Conservation (phyloP, 192 early-diverging fungal species). For the Podila epigama region DNA sequence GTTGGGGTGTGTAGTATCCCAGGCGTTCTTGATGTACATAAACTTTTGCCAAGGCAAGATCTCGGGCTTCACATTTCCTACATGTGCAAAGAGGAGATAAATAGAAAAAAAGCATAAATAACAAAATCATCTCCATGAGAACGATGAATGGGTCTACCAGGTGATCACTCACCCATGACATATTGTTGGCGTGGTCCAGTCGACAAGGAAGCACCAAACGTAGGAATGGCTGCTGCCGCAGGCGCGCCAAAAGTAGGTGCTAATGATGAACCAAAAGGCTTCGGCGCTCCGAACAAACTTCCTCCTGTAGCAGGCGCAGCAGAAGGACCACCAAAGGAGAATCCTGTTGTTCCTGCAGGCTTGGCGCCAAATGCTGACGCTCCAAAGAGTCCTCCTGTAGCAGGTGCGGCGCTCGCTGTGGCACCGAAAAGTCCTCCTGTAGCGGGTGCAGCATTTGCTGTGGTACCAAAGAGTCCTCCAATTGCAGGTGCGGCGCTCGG, state of each 20-base stretch:
- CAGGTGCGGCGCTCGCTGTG: not conserved
- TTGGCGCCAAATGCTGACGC: not conserved
- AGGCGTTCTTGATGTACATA: conserved; percentile 71
- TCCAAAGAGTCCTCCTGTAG: conserved; percentile 17
- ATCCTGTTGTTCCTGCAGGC: conserved; percentile 13
- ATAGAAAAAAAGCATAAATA: not conserved
- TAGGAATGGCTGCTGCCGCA: conserved; percentile 23
- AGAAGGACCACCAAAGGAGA: conserved; percentile 35
- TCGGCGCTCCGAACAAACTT: conserved; percentile 36
- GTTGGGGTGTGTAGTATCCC: conserved; percentile 77
- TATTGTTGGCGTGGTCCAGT: conserved; percentile 55
- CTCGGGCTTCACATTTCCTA: conserved; percentile 38
- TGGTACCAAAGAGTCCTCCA: conserved; percentile 13
- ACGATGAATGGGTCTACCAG: not conserved
- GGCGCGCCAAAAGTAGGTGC: conserved; percentile 20
- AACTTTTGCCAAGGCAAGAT: conserved; percentile 67
- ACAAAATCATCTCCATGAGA: no score
- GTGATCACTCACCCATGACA: conserved; percentile 18
- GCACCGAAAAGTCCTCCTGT: conserved; percentile 24
- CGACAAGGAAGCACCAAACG: conserved; percentile 40
- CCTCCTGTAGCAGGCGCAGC: conserved; percentile 21
- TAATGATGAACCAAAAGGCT: conserved; percentile 17
- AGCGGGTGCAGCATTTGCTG: conserved; percentile 47
- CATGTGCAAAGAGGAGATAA: not conserved
- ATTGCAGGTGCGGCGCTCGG: conserved; percentile 8